Evolutionary conservation across 768 basidiomycete species (phyloP), one percentile per base, ranked within the genome.

Genomic region (Serendipita sp.): DNA sequence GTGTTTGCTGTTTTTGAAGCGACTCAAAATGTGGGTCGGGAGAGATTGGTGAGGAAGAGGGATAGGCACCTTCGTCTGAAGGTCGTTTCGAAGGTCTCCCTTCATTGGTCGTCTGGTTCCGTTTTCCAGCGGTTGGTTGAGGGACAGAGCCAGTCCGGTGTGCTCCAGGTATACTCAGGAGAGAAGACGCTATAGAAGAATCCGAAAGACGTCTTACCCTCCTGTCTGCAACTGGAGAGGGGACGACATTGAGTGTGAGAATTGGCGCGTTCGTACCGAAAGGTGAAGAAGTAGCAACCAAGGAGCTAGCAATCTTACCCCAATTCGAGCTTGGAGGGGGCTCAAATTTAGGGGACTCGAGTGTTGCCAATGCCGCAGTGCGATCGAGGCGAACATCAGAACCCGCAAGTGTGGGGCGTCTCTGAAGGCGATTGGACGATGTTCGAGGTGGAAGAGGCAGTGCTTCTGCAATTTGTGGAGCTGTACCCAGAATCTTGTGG

Each of bases 1-100:
- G 74, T 48, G 70, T 68, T 6, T 72, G 44, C 64, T 72, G 72
- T 64, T 34, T 27, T 31, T 37, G 55, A n/a, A 60, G 5, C 27
- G 29, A 60, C 10, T 36, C 33, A 23, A 34, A 31, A 36, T 10
- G 23, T 8, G 16, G 16, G 29, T n/a, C n/a, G 4, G 55, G 55
- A 34, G 55, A 60, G 10, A 29, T 60, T 27, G 55, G 55, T 4
- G 55, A 60, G 16, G 29, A 10, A 23, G 55, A 29, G 27, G 13
- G 23, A 36, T 60, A 60, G 11, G 34, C 31, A 4, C 4, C 55
- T 5, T 50, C n/a, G 10, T 60, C 34, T 10, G 55, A 60, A 37
- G 55, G 27, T 5, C 48, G 48, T 8, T 5, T 8, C 8, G 31
- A 52, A 10, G 31, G 10, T 31, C 8, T 8, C 48, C 48, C 48